Evolutionary conservation across 257 asterid genomes (phyloP), one percentile per base, ranked within the genome.

Genomic region (Verbena officinalis): DNA sequence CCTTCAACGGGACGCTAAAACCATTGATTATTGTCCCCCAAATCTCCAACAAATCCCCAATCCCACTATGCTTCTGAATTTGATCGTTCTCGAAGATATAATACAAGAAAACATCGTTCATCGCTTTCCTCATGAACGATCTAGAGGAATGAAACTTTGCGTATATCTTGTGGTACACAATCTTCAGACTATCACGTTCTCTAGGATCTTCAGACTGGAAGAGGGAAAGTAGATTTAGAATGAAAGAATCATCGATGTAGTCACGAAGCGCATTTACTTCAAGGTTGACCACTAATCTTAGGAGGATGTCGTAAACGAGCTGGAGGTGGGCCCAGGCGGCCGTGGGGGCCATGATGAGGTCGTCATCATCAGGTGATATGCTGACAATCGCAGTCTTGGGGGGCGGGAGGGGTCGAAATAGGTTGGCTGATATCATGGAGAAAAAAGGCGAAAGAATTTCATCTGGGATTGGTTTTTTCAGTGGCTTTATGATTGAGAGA

Each of bases 11-110:
- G 43, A 83, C 65, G 20, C 87, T 82, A 38, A 87, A 90, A 12
- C 97, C 96, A 9, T 85, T 90, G 50, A 85, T 77, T 43, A 90
- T 90, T 52, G 90, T 85, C 11, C 95, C 96, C 82, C 87, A 83
- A 17, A 90, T 84, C 84, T 90, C 97, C 19, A 87, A 80, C 9
- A 90, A 66, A 21, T 90, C 96, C 23, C 97, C 96, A 30, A 90
- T 80, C 58, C 95, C 97, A 19, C 73, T 68, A 68, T 80, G 92
- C 38, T 75, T 74, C 33, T 27, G 33, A 27, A 27, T 27, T 24
- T 84, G 80, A 10, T 84, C 90, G 0, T 68, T 62, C 73, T 85
- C 95, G n/a, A 57, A 87, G 1, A 78, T 72, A 49, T 82, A 82
- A 66, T 76, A 68, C 77, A 90, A 66, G 82, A 87, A 83, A 0